Evolutionary conservation across 192 early-diverging fungal species (phyloP), one percentile per base, ranked within the genome.

Genomic region (Rhizophagus prolifer): DNA sequence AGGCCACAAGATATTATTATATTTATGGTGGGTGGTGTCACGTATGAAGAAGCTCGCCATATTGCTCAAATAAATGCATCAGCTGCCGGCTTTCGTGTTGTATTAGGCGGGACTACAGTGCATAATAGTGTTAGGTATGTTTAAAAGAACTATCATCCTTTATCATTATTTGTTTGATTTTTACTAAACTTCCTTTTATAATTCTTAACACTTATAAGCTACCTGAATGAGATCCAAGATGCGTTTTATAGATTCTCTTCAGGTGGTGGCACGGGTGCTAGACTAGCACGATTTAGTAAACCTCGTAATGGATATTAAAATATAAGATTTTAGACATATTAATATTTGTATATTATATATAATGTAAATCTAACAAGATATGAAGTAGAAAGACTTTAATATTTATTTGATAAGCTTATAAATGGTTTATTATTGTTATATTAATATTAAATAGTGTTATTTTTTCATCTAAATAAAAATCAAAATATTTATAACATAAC

Each of bases 21-120:
- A 21, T 98, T 99, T 85, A 92, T 99, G 69, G 87, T 97, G 63
- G 98, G 98, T 30, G 98, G 98, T n/a, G 88, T 89, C 1, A 99
- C 97, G 0, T 93, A 94, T 82, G 96, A 95, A 60, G 98, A 99
- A 76, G 94, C 96, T 19, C 82, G 91, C 59, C 93, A 95, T 76
- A 88, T 98, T 61, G 85, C 91, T 47, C 90, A 93, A 85, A 82
- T 99, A 5, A 98, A 98, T 81, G 87, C 91, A 8, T 60, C 87
- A 8, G 90, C 86, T 13, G 89, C 94, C 23, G 95, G 94, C 28
- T 86, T 93, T 23, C 86, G 94, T 8, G 83, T 98, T 60, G 85
- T 98, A 62, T 84, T 99, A 6, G 98, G 98, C n/a, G 95, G 97
- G 16, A 97, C 95, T 5, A 93, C 86, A 9, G 87, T 99, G 41